Evolutionary conservation across 2,329 filamentous ascomycete species (phyloP).

Genomic region (Stachybotrys echinatus): DNA sequence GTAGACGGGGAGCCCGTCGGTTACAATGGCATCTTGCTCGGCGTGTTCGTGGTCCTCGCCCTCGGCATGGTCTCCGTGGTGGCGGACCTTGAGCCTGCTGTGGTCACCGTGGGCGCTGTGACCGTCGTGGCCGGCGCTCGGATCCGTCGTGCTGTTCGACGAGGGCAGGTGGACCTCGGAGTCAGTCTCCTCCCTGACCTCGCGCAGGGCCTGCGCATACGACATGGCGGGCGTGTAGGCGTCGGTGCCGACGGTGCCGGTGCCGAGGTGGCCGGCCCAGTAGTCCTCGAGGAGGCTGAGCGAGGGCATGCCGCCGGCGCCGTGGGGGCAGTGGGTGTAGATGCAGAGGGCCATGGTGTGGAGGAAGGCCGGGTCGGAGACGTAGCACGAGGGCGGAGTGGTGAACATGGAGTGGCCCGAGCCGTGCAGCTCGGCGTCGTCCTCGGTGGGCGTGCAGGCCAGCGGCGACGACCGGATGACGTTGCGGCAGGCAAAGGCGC

Average conservation of each 20-base stretch:
- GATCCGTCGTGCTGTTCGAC: neutral
- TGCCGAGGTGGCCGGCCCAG: conserved; percentile 21
- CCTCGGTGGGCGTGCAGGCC: conserved; percentile 19
- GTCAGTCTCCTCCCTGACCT: conserved; percentile 10
- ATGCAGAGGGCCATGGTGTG: conserved; percentile 28
- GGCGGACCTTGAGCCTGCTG: conserved; percentile 4
- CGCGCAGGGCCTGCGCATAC: conserved; percentile 18
- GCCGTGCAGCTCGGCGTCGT: conserved; percentile 13
- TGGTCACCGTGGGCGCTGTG: conserved; percentile 4
- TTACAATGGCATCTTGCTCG: conserved; percentile 4
- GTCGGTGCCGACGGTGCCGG: conserved; percentile 17
- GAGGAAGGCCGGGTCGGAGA: conserved; percentile 20
- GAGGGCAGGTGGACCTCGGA: neutral
- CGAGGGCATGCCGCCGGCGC: conserved; percentile 11
- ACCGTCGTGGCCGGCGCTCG: neutral
- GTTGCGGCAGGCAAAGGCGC: conserved; percentile 27
- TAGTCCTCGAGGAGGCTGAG: conserved; percentile 15
- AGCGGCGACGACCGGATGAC: conserved; percentile 19
- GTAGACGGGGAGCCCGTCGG: conserved; percentile 15
- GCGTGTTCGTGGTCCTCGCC: conserved; percentile 3
- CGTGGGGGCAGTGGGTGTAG: conserved; percentile 20
- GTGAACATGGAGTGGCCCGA: conserved; percentile 13
- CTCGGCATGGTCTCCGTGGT: conserved; percentile 5
- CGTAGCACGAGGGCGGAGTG: conserved; percentile 22
- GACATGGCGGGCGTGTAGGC: conserved; percentile 18